These are phyloP conservation scores for Blakeslea trispora DNA, from an alignment of 371 early-diverging fungal species.

Conservation along the genomic window DNA sequence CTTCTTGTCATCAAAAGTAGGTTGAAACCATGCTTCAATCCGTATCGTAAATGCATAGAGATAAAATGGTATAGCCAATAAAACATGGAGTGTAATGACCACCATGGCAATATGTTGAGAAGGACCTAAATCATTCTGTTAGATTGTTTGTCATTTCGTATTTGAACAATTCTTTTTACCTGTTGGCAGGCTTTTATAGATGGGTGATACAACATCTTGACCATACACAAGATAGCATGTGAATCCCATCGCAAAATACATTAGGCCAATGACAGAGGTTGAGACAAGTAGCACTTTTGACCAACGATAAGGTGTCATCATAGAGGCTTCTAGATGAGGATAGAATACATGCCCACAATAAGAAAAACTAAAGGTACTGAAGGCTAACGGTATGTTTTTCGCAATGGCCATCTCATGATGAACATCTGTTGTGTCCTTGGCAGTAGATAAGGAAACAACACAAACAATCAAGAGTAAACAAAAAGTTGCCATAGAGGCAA, in stretches of 20 bases:
- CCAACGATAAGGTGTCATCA: constrained; percentile 77
- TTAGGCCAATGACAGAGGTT: constrained; percentile 63
- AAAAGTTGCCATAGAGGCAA: constrained; percentile 57
- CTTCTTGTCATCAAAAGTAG: constrained; percentile 26
- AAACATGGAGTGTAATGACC: constrained; percentile 78
- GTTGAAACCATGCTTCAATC: constrained; percentile 53
- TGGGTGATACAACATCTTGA: constrained; percentile 64
- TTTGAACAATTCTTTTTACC: constrained; percentile 29
- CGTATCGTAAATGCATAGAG: constrained; percentile 76
- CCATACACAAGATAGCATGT: constrained; percentile 86
- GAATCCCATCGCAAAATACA: constrained; percentile 74
- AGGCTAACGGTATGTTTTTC: constrained; percentile 55
- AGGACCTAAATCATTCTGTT: constrained; percentile 38
- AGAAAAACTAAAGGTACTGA: constrained; percentile 72
- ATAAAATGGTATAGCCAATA: constrained; percentile 79
- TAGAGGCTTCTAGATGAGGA: constrained; percentile 80
- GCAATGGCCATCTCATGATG: constrained; percentile 48
- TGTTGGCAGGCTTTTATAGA: constrained; percentile 70
- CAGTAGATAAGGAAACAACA: constrained; percentile 48
- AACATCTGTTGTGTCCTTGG: constrained; percentile 16
- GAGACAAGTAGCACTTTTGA: constrained; percentile 68
- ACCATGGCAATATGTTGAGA: constrained; percentile 66
- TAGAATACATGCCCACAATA: constrained; percentile 82
- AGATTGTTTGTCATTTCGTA: no score
- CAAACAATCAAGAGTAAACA: constrained; percentile 46